Percentiles rank a stretch among this genome's conserved stretches.
These are phyloP conservation scores for Aspergillus awamori DNA, from an alignment of 2,329 filamentous ascomycete genomes.

Conservation along the genomic window DNA sequence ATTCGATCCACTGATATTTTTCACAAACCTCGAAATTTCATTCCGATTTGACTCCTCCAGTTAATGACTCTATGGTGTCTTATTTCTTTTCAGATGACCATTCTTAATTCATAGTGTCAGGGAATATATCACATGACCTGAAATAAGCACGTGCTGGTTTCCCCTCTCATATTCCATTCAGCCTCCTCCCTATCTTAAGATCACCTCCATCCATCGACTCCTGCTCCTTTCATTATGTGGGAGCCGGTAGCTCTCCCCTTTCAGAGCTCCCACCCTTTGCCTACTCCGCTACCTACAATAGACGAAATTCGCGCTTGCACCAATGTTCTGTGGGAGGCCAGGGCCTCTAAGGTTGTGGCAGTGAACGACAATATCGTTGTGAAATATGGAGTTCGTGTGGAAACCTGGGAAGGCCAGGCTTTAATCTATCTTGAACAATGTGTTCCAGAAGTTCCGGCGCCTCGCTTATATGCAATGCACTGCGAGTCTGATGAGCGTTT, in stretches of 20 bases:
- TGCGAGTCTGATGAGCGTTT: slow-evolving; percentile 26
- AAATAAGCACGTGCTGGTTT: too few species aligned
- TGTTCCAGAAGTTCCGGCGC: slow-evolving; percentile 30
- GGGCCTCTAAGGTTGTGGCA: slow-evolving; percentile 27
- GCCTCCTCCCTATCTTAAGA: too few species aligned
- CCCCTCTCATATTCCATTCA: too few species aligned
- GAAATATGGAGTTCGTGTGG: slow-evolving; percentile 27
- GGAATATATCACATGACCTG: too few species aligned
- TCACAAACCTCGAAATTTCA: too few species aligned
- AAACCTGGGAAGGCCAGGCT: slow-evolving; percentile 16
- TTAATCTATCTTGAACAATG: slow-evolving; percentile 29
- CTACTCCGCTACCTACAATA: slow-evolving; percentile 25
- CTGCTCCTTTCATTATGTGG: slow-evolving; percentile 26
- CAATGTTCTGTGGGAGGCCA: slow-evolving; percentile 28
- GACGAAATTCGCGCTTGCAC: slow-evolving; percentile 32
- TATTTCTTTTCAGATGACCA: too few species aligned
- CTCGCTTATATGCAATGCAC: slow-evolving; percentile 37
- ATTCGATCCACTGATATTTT: too few species aligned
- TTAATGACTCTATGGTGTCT: too few species aligned
- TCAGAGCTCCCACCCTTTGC: slow-evolving; percentile 23
- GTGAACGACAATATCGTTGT: slow-evolving; percentile 31
- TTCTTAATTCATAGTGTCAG: too few species aligned
- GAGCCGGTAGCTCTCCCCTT: slow-evolving; percentile 29
- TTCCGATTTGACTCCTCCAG: too few species aligned
- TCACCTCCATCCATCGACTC: not conserved